phyloP scores from a whole-genome alignment of 768 basidiomycete genomes.

The Tricholoma saponaceum region DNA sequence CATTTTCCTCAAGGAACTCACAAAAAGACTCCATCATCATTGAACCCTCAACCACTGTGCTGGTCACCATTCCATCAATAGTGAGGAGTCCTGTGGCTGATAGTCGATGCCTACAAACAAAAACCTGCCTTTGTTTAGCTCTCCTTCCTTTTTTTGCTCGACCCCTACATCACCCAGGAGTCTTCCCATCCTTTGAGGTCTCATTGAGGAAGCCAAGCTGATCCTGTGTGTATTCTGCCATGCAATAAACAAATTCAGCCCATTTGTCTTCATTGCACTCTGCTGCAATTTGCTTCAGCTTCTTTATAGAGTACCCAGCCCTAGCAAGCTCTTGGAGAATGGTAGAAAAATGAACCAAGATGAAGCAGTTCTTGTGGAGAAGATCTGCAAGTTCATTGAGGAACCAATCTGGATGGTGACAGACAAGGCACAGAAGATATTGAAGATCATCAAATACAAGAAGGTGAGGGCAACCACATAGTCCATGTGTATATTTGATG shows the following conservation, averaged over 20 bases:
- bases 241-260: slow-evolving; percentile 20
- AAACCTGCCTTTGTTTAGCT: slow-evolving; percentile 21
- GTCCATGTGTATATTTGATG: slow-evolving; percentile 9
- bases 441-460: slow-evolving; percentile 14
- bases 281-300: slow-evolving; percentile 25
- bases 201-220: slow-evolving; percentile 33
- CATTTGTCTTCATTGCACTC: slow-evolving; percentile 23
- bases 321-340: slow-evolving; percentile 24
- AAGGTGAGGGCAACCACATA: slow-evolving; percentile 9
- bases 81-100: slow-evolving; percentile 24
- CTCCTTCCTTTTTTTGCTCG: slow-evolving; percentile 17
- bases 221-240: slow-evolving; percentile 25
- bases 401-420: slow-evolving; percentile 24
- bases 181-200: slow-evolving; percentile 27
- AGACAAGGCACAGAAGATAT: slow-evolving; percentile 17
- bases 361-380: slow-evolving; percentile 24
- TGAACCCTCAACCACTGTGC: slow-evolving; percentile 24
- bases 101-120: slow-evolving; percentile 21
- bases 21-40: slow-evolving; percentile 19
- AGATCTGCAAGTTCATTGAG: slow-evolving; percentile 27
- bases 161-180: slow-evolving; percentile 14
- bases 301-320: slow-evolving; percentile 14
- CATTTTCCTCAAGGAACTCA: slow-evolving; percentile 20
- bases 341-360: slow-evolving; percentile 28
- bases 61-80: slow-evolving; percentile 25